Conservation (phyloP, 176 grass and related monocot genomes). For the Cenchrus americanus region DNA sequence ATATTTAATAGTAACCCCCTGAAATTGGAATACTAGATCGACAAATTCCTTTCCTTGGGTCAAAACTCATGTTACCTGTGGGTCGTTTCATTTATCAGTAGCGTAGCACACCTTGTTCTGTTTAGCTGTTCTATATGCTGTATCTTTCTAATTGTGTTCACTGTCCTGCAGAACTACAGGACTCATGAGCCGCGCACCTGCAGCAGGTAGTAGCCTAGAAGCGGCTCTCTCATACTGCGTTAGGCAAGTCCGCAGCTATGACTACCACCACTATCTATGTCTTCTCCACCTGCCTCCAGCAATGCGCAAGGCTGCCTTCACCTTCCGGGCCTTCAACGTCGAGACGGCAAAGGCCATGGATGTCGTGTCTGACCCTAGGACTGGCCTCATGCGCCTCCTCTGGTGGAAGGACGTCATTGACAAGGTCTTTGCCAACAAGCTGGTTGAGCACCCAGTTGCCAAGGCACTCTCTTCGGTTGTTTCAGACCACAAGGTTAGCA, state of each 20-base stretch:
- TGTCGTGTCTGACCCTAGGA: constrained; percentile 69
- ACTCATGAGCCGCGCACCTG: constrained; percentile 51
- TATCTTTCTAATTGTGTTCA: background rate
- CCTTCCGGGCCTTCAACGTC: constrained; percentile 80
- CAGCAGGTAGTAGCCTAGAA: constrained; percentile 43
- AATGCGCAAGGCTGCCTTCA: constrained; percentile 81
- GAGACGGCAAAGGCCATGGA: constrained; percentile 89
- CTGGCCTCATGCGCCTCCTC: constrained; percentile 77
- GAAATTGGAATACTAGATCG: background rate
- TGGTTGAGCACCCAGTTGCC: constrained; percentile 71
- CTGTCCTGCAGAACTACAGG: background rate
- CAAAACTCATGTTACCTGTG: background rate
- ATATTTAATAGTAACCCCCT: background rate
- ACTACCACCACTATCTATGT: constrained; percentile 92
- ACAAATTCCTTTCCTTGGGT: background rate
- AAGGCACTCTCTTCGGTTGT: constrained; percentile 63
- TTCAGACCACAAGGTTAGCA: constrained; percentile 67
- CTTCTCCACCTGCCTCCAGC: constrained; percentile 78
- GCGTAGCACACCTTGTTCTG: background rate
- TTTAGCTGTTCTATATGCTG: background rate
- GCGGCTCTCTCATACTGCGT: constrained; percentile 77
- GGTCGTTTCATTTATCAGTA: background rate
- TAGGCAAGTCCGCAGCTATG: constrained; percentile 81
- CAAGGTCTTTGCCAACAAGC: constrained; percentile 65
- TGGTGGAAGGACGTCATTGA: constrained; percentile 88